phyloP scores from a whole-genome alignment of 768 basidiomycete genomes.

The Auricularia sp. region DNA sequence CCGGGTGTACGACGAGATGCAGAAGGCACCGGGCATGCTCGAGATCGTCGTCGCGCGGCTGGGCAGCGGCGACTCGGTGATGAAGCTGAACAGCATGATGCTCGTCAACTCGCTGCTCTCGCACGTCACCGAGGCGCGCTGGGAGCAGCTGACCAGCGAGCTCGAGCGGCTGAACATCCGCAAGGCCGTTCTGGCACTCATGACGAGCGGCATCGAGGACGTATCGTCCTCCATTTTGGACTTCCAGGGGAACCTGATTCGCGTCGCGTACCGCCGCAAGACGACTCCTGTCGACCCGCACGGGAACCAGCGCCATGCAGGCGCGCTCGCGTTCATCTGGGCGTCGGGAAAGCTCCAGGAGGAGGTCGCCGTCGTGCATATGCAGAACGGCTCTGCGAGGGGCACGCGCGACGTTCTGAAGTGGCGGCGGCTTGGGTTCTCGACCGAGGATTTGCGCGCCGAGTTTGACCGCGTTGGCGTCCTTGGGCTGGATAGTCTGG shows the following conservation, averaged over 20 bases:
- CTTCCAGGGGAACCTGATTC: conserved; percentile 78
- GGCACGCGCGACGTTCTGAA: conserved; percentile 31
- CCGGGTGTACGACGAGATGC: conserved; percentile 74
- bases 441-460: conserved; percentile 57
- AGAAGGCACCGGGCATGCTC: conserved; percentile 55
- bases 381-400: conserved; percentile 22
- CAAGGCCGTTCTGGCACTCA: conserved; percentile 76
- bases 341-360: conserved; percentile 43
- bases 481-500: conserved; percentile 74
- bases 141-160: conserved; percentile 69
- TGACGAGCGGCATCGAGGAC: conserved; percentile 72
- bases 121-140: conserved; percentile 65
- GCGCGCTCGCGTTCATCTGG: conserved; percentile 62
- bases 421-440: conserved; percentile 75
- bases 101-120: conserved; percentile 77
- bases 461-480: conserved; percentile 75
- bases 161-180: conserved; percentile 68
- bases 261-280: conserved; percentile 72
- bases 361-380: conserved; percentile 28
- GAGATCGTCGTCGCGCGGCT: conserved; percentile 76
- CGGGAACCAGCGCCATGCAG: conserved; percentile 44
- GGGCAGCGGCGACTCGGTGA: conserved; percentile 73
- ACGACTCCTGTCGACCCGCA: conserved; percentile 66
- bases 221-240: conserved; percentile 75
- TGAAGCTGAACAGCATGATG: conserved; percentile 87